phyloP scores from a whole-genome alignment of 208 protist species.

The Plasmodiophora brassicae region DNA sequence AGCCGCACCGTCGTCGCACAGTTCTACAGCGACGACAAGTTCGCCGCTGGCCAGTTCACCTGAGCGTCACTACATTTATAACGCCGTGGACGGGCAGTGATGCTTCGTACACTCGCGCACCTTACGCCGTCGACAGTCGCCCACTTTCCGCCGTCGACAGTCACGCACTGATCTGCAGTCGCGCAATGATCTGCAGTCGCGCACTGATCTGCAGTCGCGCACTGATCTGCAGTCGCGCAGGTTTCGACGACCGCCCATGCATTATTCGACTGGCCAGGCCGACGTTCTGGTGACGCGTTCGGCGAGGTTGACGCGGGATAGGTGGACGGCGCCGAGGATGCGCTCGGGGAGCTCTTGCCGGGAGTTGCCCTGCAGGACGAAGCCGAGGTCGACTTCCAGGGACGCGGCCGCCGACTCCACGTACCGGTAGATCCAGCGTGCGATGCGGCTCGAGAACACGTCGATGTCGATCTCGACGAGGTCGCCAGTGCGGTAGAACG shows the following conservation, averaged over 20 bases:
- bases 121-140: too few relatives aligned
- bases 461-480: slow-evolving; percentile 12
- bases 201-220: too few relatives aligned
- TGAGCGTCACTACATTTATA: neutral
- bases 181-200: too few relatives aligned
- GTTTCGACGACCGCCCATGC: too few relatives aligned
- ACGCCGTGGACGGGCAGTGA: too few relatives aligned
- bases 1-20: slow-evolving; percentile 40
- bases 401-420: neutral
- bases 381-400: neutral
- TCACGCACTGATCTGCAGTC: too few relatives aligned
- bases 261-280: too few relatives aligned
- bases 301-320: neutral
- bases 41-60: neutral
- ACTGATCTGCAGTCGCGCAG: too few relatives aligned
- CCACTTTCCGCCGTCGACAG: too few relatives aligned
- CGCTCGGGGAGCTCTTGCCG: neutral
- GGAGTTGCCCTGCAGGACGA: neutral
- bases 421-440: neutral
- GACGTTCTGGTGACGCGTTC: neutral
- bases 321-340: neutral
- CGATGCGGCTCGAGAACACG: neutral
- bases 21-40: slow-evolving; percentile 31
- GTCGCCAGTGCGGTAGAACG: neutral
- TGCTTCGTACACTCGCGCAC: too few relatives aligned